Evolutionary conservation across 2,329 filamentous ascomycete species (phyloP).

Genomic region (Fusarium proliferatum): DNA sequence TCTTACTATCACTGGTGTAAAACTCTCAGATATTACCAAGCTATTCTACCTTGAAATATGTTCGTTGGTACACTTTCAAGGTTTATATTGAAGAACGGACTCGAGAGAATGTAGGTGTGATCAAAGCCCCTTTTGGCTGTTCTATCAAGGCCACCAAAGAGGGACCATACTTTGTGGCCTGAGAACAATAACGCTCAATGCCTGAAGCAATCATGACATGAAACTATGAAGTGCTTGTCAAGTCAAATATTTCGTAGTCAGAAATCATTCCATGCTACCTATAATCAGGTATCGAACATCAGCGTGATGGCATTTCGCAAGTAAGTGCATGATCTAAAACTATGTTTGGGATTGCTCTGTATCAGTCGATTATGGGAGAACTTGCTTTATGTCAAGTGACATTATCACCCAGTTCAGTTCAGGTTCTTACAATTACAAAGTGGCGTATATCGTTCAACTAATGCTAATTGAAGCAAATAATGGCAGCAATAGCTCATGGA

Average conservation of each 20-base stretch:
- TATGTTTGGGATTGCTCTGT: neutral
- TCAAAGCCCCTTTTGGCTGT: neutral
- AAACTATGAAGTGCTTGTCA: neutral
- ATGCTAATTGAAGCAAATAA: no score
- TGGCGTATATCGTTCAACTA: rapidly evolving
- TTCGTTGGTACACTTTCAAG: neutral
- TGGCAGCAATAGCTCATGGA: neutral
- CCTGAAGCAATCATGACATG: neutral
- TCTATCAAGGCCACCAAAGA: neutral
- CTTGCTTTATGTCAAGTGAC: neutral
- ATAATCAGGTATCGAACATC: neutral
- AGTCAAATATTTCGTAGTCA: rapidly evolving
- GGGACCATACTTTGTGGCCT: neutral
- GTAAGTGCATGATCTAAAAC: neutral
- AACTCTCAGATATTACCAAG: neutral
- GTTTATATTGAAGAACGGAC: neutral
- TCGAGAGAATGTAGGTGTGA: neutral
- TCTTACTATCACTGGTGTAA: neutral
- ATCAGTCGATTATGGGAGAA: neutral
- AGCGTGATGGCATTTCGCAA: neutral
- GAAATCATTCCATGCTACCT: neutral
- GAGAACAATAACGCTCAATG: neutral
- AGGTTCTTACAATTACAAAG: neutral
- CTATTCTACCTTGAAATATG: neutral
- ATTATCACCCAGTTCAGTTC: neutral